Evolutionary conservation across 2,329 filamentous ascomycete species (phyloP), one percentile per base, ranked within the genome.

Genomic region (Ascosphaera acerosa): DNA sequence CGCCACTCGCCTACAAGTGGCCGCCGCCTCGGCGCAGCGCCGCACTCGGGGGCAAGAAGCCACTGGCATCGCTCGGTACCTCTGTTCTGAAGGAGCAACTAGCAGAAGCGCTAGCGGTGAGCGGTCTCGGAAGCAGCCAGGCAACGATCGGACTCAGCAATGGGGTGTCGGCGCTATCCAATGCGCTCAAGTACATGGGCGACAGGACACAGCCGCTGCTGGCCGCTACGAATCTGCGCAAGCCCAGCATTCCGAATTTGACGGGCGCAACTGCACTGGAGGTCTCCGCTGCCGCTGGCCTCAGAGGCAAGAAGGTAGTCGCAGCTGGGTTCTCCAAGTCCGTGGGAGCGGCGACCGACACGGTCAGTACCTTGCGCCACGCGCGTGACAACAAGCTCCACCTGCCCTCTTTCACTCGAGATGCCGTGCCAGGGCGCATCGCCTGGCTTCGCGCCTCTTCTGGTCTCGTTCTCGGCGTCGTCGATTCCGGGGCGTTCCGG

Each of bases 1-100:
- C 81, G 6, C 62, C 68, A 29, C 76, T 69, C 38, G 77, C 78
- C 3, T 84, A 82, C 42, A 70, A 76, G 40, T 91, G 82, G 82
- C 82, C 82, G 25, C 77, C 81, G 15, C 71, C 55, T 36, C 53
- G 55, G 15, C 51, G 53, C 30, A 9, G 7, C 9, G 12, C 20
- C 12, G n/a, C n/a, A n/a, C n/a, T n/a, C n/a, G n/a, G n/a, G n/a
- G n/a, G n/a, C n/a, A n/a, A n/a, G n/a, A n/a, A n/a, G n/a, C 20
- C 20, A 9, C 43, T 69, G 26, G 55, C 57, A 29, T 40, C 46
- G 16, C 31, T 45, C 6, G 45, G 45, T 14, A 46, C 50, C 28
- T 40, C 49, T 4, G 42, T 43, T 30, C 29, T 12, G 10, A 32
- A 19, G 31, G 52, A 57, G 10, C 57, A 63, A 7, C 45, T 55